A percentile compares a stretch with the other conserved stretches of the same genome.
These are phyloP conservation scores for Sordaria brevicollis DNA, from an alignment of 495 filamentous ascomycete genomes.

Conservation along the genomic window DNA sequence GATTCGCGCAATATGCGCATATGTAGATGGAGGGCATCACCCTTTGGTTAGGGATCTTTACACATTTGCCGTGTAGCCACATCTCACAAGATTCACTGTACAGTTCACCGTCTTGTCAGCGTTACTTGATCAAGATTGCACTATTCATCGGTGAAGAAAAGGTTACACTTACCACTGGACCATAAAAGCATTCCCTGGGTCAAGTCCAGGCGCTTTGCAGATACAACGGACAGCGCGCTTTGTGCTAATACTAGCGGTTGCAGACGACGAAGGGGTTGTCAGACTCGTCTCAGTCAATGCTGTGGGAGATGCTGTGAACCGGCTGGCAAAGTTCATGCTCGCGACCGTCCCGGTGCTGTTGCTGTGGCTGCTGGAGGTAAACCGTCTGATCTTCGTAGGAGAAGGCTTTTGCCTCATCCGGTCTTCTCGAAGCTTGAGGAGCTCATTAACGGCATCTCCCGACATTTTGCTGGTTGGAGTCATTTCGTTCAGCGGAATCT, in stretches of 20 bases:
- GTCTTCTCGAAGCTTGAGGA: constrained; percentile 62
- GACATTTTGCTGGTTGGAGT: constrained; percentile 18
- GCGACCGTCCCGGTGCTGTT: constrained; percentile 4
- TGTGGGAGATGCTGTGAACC: constrained; percentile 45
- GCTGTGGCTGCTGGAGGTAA: constrained; percentile 1
- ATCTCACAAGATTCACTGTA: constrained; percentile 74
- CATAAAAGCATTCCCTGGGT: constrained; percentile 56
- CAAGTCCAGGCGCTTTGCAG: constrained; percentile 44
- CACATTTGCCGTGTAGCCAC: constrained; percentile 73
- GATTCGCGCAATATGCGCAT: constrained; percentile 65
- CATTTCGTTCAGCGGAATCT: constrained; percentile 42
- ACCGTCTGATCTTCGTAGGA: constrained; percentile 18
- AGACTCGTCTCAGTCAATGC: constrained; percentile 57
- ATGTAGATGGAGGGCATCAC: constrained; percentile 65
- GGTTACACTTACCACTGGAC: constrained; percentile 62
- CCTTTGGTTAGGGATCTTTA: constrained; percentile 52
- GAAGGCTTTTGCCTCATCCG: constrained; percentile 44
- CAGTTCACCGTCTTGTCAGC: not conserved
- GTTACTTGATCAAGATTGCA: not conserved
- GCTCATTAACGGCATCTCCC: constrained; percentile 45
- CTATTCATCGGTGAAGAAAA: not conserved
- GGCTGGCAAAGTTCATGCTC: constrained; percentile 10
- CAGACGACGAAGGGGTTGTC: constrained; percentile 49
- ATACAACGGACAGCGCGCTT: constrained; percentile 59
- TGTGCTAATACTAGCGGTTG: constrained; percentile 16